A percentile compares a stretch with the other conserved stretches of the same genome.
Evolutionary conservation across 306 rosid genomes (phyloP).

Genomic region (Cicer chorassanicum): DNA sequence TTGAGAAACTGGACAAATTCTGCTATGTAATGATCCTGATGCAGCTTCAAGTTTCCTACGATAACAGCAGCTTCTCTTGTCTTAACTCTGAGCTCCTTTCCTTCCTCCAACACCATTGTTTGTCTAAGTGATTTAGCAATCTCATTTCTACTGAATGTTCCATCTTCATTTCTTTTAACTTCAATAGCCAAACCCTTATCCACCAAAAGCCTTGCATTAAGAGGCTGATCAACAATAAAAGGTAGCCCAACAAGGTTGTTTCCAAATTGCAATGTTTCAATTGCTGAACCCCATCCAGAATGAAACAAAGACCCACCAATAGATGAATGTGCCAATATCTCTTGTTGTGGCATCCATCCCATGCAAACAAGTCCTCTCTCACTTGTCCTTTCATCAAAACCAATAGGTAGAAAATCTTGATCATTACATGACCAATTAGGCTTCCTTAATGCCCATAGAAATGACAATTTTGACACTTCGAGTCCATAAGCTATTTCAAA

Average conservation of each 20-base stretch:
- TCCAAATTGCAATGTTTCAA: conserved; percentile 55
- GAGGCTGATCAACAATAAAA: conserved; percentile 49
- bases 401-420: conserved; percentile 37
- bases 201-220: conserved; percentile 52
- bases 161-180: conserved; percentile 50
- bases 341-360: conserved; percentile 54
- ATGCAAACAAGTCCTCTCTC: conserved; percentile 41
- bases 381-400: conserved; percentile 42
- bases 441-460: conserved; percentile 53
- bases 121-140: conserved; percentile 46
- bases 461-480: conserved; percentile 52
- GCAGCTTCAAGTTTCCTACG: conserved; percentile 43
- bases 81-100: conserved; percentile 43
- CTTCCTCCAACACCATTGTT: conserved; percentile 52
- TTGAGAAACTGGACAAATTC: conserved; percentile 41
- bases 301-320: conserved; percentile 59
- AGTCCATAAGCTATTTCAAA: conserved; percentile 56
- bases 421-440: conserved; percentile 46
- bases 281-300: conserved; percentile 54
- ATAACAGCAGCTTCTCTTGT: conserved; percentile 42
- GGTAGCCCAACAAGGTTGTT: conserved; percentile 52
- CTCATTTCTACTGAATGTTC: conserved; percentile 48
- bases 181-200: conserved; percentile 51
- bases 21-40: conserved; percentile 30
- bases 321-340: conserved; percentile 51